Conservation (phyloP, 2,329 filamentous ascomycete genomes). For the Gyromitra esculenta region DNA sequence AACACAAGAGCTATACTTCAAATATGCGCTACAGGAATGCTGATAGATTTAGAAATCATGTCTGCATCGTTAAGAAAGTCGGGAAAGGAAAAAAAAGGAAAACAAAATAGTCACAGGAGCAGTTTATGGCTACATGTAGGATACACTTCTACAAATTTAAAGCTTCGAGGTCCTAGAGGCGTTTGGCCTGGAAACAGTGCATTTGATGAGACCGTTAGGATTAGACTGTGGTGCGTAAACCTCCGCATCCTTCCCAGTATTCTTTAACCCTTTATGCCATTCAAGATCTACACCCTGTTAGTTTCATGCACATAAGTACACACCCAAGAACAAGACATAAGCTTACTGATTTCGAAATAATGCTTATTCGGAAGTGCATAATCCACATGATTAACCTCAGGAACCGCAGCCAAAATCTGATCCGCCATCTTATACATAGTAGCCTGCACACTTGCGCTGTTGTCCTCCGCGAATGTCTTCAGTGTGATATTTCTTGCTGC, state of each 20-base stretch:
- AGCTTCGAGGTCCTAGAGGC: slow-evolving; percentile 60
- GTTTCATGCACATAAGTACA: slow-evolving; percentile 15
- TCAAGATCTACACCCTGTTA: slow-evolving; percentile 73
- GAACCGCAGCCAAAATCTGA: slow-evolving; percentile 79
- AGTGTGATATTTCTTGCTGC: slow-evolving; percentile 85
- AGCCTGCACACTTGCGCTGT: slow-evolving; percentile 91
- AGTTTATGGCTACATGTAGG: background rate
- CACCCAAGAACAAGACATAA: slow-evolving; percentile 1
- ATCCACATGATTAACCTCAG: slow-evolving; percentile 75
- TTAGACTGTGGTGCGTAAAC: slow-evolving; percentile 93
- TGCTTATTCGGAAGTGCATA: slow-evolving; percentile 97
- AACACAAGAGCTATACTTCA: background rate
- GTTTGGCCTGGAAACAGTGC: slow-evolving; percentile 74
- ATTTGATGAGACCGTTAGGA: slow-evolving; percentile 95
- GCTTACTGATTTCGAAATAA: slow-evolving; percentile 92
- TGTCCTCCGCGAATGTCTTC: slow-evolving; percentile 87
- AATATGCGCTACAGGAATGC: slow-evolving; percentile 6
- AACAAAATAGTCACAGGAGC: background rate
- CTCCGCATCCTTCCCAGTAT: slow-evolving; percentile 93
- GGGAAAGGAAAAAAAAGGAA: background rate
- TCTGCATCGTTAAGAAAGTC: background rate
- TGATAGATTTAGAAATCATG: slow-evolving; percentile 8
- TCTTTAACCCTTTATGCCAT: slow-evolving; percentile 96
- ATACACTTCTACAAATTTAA: slow-evolving; percentile 26
- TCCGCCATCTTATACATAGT: slow-evolving; percentile 99